Base-by-base conservation (phyloP, 2,329 filamentous ascomycete species). In the Trichoderma cornu-damae region DNA sequence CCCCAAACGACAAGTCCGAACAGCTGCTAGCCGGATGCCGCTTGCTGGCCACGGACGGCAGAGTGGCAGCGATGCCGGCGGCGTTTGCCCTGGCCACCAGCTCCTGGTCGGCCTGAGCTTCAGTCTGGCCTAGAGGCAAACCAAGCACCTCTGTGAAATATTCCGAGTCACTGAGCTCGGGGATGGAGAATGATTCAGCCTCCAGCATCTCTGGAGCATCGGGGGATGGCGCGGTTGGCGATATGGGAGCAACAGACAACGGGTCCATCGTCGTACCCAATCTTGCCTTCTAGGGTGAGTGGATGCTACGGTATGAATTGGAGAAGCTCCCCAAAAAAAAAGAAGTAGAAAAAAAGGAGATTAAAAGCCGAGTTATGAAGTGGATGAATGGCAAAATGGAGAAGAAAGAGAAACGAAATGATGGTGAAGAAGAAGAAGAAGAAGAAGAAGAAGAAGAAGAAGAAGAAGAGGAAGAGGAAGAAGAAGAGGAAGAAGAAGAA, bases 121-220 rank as follows among this genome's bases (percentile, higher is more conserved):
- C 77, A 7, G 72, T 71, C 37, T 65, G 64, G 58, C 65, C 69
- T 22, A 60, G 52, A 16, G 67, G 54, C 11, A 72, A 61, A 28
- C 65, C 66, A 26, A 80, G 65, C 6, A 79, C 77, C 24, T 74
- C 65, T 54, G 65, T 62, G 50, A 69, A 62, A 59, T 76, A 79
- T 28, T 69, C 69, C 53, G 63, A 64, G 42, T 77, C 73, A 64
- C 66, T 67, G 43, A 77, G 68, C 59, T 78, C 75, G 56, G 73
- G 68, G n/a, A 68, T 57, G 14, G 54, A 11, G 32, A 47, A 46
- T 6, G 46, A 30, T 8, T 43, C 58, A 0, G 35, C 28, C 38
- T 52, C 47, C 11, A 14, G 6, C 16, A 32, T 26, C 1, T 18
- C 38, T 30, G 37, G 30, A 26, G 20, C 7, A 16, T 42, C 28